Evolutionary conservation across 805 yeast genomes (phyloP).

Genomic region (Sporopachydermia quercuum): DNA sequence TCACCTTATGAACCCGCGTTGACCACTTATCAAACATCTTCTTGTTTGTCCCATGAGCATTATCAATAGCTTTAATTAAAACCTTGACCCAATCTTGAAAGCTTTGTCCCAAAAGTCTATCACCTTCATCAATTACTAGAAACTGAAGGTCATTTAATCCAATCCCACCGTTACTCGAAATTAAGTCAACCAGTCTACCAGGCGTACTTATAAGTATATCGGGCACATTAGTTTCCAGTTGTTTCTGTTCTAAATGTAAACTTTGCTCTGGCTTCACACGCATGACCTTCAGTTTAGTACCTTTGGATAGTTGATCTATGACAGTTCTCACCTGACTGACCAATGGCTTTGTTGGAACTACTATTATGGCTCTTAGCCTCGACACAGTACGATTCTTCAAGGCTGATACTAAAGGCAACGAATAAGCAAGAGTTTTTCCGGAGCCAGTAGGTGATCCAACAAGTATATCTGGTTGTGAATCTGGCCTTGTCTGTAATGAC

Average conservation of each 20-base stretch:
- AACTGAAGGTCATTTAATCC: conserved; percentile 39
- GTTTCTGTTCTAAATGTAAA: conserved; percentile 45
- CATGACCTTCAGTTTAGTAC: conserved; percentile 50
- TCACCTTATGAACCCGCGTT: conserved; percentile 34
- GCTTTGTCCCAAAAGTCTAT: conserved; percentile 66
- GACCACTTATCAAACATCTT: not conserved
- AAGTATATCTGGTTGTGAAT: conserved; percentile 38
- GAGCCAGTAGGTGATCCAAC: conserved; percentile 95
- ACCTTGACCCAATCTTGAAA: conserved; percentile 84
- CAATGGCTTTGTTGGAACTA: conserved; percentile 86
- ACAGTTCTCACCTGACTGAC: conserved; percentile 68
- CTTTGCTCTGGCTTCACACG: conserved; percentile 42
- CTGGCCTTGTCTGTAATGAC: conserved; percentile 16
- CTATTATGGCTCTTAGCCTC: conserved; percentile 53
- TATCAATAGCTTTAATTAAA: conserved; percentile 15
- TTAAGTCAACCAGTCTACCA: conserved; percentile 71
- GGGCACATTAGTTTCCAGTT: conserved; percentile 33
- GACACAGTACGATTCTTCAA: conserved; percentile 54
- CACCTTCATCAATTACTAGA: conserved; percentile 72
- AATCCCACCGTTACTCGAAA: conserved; percentile 24
- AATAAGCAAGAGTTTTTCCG: conserved; percentile 86
- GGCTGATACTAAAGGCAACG: conserved; percentile 66
- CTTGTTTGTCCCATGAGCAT: conserved; percentile 2
- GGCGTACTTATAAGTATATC: conserved; percentile 64
- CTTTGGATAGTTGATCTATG: conserved; percentile 41